Conservation (phyloP, 148 eudicot species). For the Dianthus caryophyllus region DNA sequence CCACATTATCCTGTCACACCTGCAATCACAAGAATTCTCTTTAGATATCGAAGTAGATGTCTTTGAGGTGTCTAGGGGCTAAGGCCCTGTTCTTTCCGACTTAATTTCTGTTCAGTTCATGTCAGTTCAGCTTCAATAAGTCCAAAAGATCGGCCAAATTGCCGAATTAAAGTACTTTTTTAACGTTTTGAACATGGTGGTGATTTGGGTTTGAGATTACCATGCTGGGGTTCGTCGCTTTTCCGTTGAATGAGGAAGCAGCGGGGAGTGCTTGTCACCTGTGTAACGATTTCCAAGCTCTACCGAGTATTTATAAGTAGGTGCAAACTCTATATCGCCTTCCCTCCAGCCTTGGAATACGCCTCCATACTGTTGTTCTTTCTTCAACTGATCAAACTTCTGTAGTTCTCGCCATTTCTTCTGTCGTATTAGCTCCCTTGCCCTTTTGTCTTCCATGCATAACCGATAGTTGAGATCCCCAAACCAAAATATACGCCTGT, state of each 20-base stretch:
- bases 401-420: constrained; percentile 71
- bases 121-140: no score
- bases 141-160: no score
- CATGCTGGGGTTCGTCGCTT: constrained; percentile 77
- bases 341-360: constrained; percentile 74
- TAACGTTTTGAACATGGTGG: no score
- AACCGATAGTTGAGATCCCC: constrained; percentile 89
- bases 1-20: constrained; percentile 98
- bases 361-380: constrained; percentile 47
- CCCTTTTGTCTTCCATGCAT: constrained; percentile 42
- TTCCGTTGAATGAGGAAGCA: constrained; percentile 35
- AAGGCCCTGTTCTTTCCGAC: not conserved
- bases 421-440: constrained; percentile 52
- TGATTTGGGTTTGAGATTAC: constrained; percentile 27
- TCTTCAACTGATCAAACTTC: constrained; percentile 51
- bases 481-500: constrained; percentile 63
- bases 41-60: no score
- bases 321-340: constrained; percentile 61
- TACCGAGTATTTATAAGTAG: constrained; percentile 62
- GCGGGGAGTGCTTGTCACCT: constrained; percentile 29
- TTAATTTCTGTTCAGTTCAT: no score
- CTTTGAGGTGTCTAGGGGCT: no score
- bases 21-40: constrained; percentile 29
- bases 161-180: no score
- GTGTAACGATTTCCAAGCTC: constrained; percentile 45